phyloP scores from a whole-genome alignment of 208 protist genomes.

The Acanthamoeba divionensis region DNA sequence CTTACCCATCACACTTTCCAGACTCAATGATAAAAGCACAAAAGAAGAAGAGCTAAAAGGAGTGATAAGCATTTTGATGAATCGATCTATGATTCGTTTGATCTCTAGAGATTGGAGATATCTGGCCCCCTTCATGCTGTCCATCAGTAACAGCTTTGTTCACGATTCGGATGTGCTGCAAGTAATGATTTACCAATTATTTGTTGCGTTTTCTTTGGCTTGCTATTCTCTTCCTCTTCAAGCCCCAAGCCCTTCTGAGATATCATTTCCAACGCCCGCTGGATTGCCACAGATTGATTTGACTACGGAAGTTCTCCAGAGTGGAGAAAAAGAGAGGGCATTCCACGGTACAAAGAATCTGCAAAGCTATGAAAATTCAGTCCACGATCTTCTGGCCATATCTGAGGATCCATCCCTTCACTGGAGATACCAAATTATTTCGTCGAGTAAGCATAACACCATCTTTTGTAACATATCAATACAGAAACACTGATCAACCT shows the following conservation, averaged over 20 bases:
- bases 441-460: neutral
- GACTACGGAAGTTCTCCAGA: neutral
- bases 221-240: neutral
- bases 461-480: neutral
- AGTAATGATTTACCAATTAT: neutral
- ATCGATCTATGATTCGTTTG: neutral
- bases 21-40: neutral
- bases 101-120: slow-evolving; percentile 23
- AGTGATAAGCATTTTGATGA: neutral
- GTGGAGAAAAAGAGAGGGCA: neutral
- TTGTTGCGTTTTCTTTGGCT: neutral
- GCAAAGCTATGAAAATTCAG: slow-evolving; percentile 6
- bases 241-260: neutral
- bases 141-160: neutral
- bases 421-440: slow-evolving; percentile 39
- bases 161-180: slow-evolving; percentile 2
- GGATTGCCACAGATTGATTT: neutral
- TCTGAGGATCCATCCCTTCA: neutral
- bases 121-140: neutral
- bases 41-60: slow-evolving; percentile 5
- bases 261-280: neutral
- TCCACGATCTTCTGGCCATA: neutral
- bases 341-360: neutral
- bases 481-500: neutral
- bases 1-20: neutral